A percentile compares a stretch with the other conserved stretches of the same genome.
These are phyloP conservation scores for Kalaharituber pfeilii DNA, from an alignment of 2,329 filamentous ascomycete species.

Conservation along the genomic window DNA sequence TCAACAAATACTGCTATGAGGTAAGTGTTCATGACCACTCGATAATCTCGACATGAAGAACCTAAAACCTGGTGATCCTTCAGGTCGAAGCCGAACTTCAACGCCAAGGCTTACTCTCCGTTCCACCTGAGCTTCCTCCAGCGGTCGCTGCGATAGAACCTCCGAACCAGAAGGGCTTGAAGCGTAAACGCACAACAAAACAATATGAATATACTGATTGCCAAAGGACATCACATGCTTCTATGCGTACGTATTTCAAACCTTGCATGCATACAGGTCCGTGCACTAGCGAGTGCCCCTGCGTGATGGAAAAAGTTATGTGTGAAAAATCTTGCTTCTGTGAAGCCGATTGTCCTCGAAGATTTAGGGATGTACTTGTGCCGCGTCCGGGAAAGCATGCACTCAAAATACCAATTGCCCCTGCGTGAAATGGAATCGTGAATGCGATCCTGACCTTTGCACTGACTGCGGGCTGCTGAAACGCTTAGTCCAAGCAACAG, in stretches of 20 bases:
- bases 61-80: not conserved
- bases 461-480: slow-evolving; percentile 50
- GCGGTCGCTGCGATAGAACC: not conserved
- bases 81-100: slow-evolving; percentile 15
- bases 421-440: slow-evolving; percentile 53
- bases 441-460: slow-evolving; percentile 66
- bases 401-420: slow-evolving; percentile 22
- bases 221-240: slow-evolving; percentile 14
- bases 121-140: not conserved
- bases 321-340: slow-evolving; percentile 60
- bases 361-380: slow-evolving; percentile 53
- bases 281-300: slow-evolving; percentile 47
- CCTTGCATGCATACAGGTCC: slow-evolving; percentile 29
- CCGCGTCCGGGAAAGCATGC: slow-evolving; percentile 25
- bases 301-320: slow-evolving; percentile 42
- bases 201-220: slow-evolving; percentile 16
- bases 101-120: slow-evolving; percentile 8
- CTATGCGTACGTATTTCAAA: slow-evolving; percentile 14
- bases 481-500: slow-evolving; percentile 52
- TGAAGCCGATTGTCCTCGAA: slow-evolving; percentile 42
- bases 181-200: slow-evolving; percentile 7
- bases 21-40: slow-evolving; percentile 8
- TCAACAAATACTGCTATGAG: slow-evolving; percentile 16
- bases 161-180: slow-evolving; percentile 9
- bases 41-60: no score